phyloP scores from a whole-genome alignment of 768 basidiomycete genomes.

The Lactarius sanguifluus region DNA sequence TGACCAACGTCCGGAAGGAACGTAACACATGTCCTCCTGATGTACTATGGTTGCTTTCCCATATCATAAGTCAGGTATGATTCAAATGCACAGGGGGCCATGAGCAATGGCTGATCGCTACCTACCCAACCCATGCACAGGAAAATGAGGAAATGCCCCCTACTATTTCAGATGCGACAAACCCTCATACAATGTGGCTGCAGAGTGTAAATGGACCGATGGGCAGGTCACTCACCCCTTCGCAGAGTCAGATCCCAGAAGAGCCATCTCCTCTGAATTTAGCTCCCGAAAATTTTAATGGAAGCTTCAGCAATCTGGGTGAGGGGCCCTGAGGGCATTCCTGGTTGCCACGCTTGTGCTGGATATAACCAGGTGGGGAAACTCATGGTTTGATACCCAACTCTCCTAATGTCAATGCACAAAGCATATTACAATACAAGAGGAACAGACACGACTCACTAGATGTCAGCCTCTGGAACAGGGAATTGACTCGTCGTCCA shows the following conservation, averaged over 20 bases:
- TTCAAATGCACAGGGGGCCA: not conserved
- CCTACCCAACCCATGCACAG: not conserved
- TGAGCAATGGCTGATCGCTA: not conserved
- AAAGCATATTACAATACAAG: not conserved
- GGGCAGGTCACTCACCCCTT: not conserved
- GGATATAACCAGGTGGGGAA: slow-evolving; percentile 1
- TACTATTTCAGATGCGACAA: not conserved
- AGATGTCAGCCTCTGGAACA: not conserved
- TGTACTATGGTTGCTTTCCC: not conserved
- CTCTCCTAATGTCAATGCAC: not conserved
- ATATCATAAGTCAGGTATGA: not conserved
- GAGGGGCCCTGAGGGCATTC: not conserved
- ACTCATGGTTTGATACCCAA: not conserved
- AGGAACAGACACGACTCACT: not conserved
- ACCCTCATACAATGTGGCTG: not conserved
- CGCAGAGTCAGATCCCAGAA: not conserved
- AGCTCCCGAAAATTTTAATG: not conserved
- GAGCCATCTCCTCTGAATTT: no score
- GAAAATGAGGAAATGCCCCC: no score
- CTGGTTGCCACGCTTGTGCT: not conserved
- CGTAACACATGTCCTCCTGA: not conserved
- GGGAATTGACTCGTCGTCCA: not conserved
- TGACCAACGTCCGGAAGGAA: no score
- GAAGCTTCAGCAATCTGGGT: not conserved
- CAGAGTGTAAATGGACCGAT: not conserved